Evolutionary conservation across 2,329 filamentous ascomycete genomes (phyloP), one percentile per base, ranked within the genome.

Genomic region (Thielaviopsis populi): DNA sequence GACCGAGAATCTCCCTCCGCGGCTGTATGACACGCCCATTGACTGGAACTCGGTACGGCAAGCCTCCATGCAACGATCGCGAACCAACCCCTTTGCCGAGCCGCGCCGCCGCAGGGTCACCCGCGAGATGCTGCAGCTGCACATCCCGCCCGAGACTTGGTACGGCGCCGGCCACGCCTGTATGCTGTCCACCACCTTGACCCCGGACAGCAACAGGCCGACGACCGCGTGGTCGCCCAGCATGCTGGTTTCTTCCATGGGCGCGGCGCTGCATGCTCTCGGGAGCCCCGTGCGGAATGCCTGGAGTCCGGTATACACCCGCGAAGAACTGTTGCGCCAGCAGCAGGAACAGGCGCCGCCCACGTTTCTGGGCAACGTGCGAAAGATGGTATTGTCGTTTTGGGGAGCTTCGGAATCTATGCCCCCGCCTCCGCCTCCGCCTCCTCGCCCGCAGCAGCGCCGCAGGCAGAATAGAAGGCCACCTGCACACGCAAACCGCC

Each of bases 1-100:
- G 0, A 72, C 71, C 53, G 69, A 62, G 10, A 22, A 17, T 42
- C 56, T 63, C 11, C 58, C 61, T 17, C 27, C 24, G 13, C 59
- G 50, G 17, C 17, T 63, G 15, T 43, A 61, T 19, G 33, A 63
- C 24, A 50, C 54, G 30, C 46, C 62, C 11, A 61, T 63, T 4
- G 41, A 66, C 43, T 66, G 64, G 64, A n/a, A 17, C 17, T 30
- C 58, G 27, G 58, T 66, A 11, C 61, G 64, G 17, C 33, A 66
- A 46, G 37, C 62, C 1, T 63, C 61, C 19, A 61, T 63, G 61
- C 37, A 61, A 13, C 61, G 64, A 4, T 56, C 41, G n/a, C 37
- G 59, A 4, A 58, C 48, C 19, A 66, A 66, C 24, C 64, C 64
- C 0, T 66, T 66, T 42, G 37, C 58, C 42, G 40, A 46, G 15